Evolutionary conservation across 2,329 filamentous ascomycete genomes (phyloP).

Genomic region (Trichoderma arundinaceum): DNA sequence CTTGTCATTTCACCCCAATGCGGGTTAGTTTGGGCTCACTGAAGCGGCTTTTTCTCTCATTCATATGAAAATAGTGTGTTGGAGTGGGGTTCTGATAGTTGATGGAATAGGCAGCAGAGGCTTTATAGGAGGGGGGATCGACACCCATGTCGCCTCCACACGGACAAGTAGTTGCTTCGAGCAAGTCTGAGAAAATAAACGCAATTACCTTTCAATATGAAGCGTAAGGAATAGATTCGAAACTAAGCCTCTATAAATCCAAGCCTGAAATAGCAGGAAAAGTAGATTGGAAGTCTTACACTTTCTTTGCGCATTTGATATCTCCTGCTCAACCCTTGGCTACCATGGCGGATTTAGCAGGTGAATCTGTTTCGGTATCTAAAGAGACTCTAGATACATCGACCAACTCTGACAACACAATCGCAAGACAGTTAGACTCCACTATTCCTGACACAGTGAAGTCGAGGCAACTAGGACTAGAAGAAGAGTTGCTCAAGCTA

Average conservation of each 20-base stretch:
- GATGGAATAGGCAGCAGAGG: not conserved
- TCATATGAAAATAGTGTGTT: not conserved
- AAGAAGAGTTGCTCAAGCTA: constrained; percentile 2
- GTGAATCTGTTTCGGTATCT: not conserved
- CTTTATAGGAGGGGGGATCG: not conserved
- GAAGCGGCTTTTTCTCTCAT: not conserved
- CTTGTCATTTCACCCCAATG: too few relatives aligned
- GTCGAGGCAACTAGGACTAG: not conserved
- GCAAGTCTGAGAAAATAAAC: too few relatives aligned
- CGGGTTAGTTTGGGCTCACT: not conserved
- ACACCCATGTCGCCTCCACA: not conserved
- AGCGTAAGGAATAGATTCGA: too few relatives aligned
- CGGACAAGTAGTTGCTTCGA: too few relatives aligned
- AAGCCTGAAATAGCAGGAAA: too few relatives aligned
- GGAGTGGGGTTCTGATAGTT: not conserved
- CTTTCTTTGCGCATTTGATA: too few relatives aligned
- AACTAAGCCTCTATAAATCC: too few relatives aligned
- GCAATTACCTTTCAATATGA: too few relatives aligned
- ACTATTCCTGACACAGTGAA: not conserved
- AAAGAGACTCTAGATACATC: not conserved
- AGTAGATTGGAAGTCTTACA: too few relatives aligned
- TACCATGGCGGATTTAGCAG: not conserved
- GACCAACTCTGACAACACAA: not conserved
- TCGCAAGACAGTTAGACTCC: too few relatives aligned
- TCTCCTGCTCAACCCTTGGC: not conserved